Evolutionary conservation across 495 filamentous ascomycete genomes (phyloP).

Genomic region (Physcia stellaris): DNA sequence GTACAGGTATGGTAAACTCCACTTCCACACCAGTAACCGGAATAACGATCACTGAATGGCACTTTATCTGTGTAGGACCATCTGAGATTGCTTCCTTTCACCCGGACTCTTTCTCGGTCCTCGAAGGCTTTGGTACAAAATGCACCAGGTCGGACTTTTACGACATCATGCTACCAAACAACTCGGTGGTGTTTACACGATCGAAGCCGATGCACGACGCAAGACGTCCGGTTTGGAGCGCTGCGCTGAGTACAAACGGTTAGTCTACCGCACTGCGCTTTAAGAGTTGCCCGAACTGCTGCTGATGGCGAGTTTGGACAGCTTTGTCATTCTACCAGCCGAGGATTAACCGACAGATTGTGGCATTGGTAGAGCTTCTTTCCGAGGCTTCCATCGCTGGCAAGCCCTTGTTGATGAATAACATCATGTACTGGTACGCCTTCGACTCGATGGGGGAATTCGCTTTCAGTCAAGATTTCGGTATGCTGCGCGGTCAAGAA

Average conservation of each 20-base stretch:
- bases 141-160: slow-evolving; percentile 28
- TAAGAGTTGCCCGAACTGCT: too few species aligned
- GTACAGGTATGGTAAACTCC: slow-evolving; percentile 16
- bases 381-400: too few species aligned
- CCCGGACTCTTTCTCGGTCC: slow-evolving; percentile 14
- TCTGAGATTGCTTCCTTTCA: slow-evolving; percentile 24
- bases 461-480: slow-evolving; percentile 26
- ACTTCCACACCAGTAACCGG: background rate
- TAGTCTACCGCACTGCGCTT: too few species aligned
- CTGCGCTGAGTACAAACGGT: slow-evolving; percentile 17
- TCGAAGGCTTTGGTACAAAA: slow-evolving; percentile 17
- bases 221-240: slow-evolving; percentile 23
- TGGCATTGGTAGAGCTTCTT: too few species aligned
- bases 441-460: slow-evolving; percentile 34
- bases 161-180: slow-evolving; percentile 23
- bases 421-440: slow-evolving; percentile 23
- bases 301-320: too few species aligned
- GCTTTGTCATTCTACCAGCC: too few species aligned
- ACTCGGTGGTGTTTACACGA: slow-evolving; percentile 25
- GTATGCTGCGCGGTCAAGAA: slow-evolving; percentile 19
- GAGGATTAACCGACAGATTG: too few species aligned
- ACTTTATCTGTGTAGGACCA: too few species aligned
- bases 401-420: too few species aligned
- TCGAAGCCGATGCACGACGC: slow-evolving; percentile 15
- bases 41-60: background rate